Evolutionary conservation across 805 yeast species (phyloP), one percentile per base, ranked within the genome.

Genomic region (Grigorovia yakushimaensis): DNA sequence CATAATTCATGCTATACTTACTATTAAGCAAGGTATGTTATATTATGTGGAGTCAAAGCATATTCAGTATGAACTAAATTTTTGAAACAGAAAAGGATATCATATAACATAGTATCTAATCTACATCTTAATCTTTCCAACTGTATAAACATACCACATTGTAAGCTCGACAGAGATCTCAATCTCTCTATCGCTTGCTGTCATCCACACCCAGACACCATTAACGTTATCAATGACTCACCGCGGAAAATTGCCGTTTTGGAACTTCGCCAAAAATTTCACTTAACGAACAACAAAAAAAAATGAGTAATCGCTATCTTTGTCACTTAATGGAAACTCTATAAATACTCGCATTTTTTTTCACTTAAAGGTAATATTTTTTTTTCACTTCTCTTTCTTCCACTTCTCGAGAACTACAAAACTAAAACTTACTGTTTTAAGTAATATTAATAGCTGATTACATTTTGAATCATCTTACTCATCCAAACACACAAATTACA

Each of bases 301-400:
- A 33, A 33, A 15, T 33, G 37, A 33, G 18, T 35, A 35, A 44
- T 51, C 54, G 54, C 54, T 51, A 49, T 35, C 51, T 51, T 47
- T 51, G 51, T 51, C 54, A 51, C 54, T 51, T 51, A 51, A 51
- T 39, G 41, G 39, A 35, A 10, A 21, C 18, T 19, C 38, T 46
- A 46, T 19, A 42, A 46, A 38, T 20, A 30, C 45, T 38, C 44
- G 47, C 41, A 36, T 35, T 37, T 36, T 45, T 43, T 41, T 41
- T 41, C 47, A 40, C 18, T 42, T 39, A 43, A 36, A 39, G 43
- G 30, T 18, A 18, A 22, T 17, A 11, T 18, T 23, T n/a, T n/a
- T n/a, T n/a, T n/a, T n/a, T 40, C 13, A 42, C 9, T 41, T 23
- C 21, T 35, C 48, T n/a, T 33, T 18, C 19, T 23, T 41, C 30